Conservation (phyloP, 495 filamentous ascomycete genomes). For the Mycothermus thermophilus region DNA sequence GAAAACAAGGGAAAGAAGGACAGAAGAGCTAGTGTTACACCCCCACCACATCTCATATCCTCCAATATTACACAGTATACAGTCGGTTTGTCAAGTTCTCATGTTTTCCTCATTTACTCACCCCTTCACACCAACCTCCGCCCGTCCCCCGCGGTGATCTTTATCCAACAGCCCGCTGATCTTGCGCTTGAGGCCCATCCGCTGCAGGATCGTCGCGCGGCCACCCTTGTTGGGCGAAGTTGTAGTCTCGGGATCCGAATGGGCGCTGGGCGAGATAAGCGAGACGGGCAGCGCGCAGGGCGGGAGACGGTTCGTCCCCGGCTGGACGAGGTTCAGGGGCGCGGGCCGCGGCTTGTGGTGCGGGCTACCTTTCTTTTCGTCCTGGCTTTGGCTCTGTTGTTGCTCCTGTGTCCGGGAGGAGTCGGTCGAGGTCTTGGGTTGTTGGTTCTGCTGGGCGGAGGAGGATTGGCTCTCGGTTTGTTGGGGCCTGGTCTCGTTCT, state of each 20-base stretch:
- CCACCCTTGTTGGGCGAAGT: background rate
- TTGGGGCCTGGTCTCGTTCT: background rate
- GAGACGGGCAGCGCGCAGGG: conserved; percentile 10
- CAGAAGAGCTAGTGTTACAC: too few species aligned
- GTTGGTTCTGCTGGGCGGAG: too few species aligned
- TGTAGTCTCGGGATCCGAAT: background rate
- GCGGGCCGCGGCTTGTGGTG: background rate
- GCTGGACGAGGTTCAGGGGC: conserved; percentile 3
- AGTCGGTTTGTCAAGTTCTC: too few species aligned
- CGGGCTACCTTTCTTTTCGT: background rate
- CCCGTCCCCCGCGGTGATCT: background rate
- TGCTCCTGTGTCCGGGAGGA: background rate
- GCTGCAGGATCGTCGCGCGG: conserved; percentile 4
- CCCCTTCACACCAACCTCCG: conserved; percentile 5
- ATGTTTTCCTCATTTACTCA: too few species aligned
- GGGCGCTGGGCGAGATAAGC: conserved; percentile 5
- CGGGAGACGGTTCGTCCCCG: background rate
- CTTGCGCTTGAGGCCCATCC: conserved; percentile 10
- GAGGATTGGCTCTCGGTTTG: background rate
- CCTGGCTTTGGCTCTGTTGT: background rate
- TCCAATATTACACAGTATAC: too few species aligned
- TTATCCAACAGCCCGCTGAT: conserved; percentile 9
- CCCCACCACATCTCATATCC: too few species aligned
- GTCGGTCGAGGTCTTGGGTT: too few species aligned
- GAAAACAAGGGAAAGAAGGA: too few species aligned